phyloP scores from a whole-genome alignment of 2,329 filamentous ascomycete species.

The Malbranchea cinnamomea region DNA sequence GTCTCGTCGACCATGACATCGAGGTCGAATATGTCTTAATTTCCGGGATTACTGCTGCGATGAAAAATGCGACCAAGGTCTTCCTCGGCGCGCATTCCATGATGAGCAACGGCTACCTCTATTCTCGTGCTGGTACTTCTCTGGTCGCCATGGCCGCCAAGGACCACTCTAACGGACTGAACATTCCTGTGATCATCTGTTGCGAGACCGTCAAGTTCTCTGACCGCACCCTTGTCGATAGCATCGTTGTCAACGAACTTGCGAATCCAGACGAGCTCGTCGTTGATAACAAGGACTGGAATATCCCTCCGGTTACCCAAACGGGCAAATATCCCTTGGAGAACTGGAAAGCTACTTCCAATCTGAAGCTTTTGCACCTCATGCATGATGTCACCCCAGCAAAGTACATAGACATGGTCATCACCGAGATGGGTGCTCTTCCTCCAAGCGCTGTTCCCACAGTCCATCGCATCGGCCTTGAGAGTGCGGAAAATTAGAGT shows the following conservation, averaged over 20 bases:
- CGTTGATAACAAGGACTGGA: constrained; percentile 11
- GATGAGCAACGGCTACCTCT: constrained; percentile 86
- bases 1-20: constrained; percentile 54
- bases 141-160: constrained; percentile 73
- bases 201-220: constrained; percentile 96
- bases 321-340: constrained; percentile 26
- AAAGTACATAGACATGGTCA: constrained; percentile 71
- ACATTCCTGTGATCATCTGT: constrained; percentile 71
- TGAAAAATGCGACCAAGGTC: constrained; percentile 56
- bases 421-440: constrained; percentile 80
- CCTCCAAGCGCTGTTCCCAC: constrained; percentile 75
- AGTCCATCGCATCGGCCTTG: constrained; percentile 51
- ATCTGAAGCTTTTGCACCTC: constrained; percentile 52
- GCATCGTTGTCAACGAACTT: constrained; percentile 87
- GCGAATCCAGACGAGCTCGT: constrained; percentile 56
- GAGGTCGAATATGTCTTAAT: constrained; percentile 70
- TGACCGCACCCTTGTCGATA: constrained; percentile 75
- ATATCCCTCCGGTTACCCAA: constrained; percentile 16
- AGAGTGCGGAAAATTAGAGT: too few species aligned
- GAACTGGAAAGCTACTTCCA: constrained; percentile 43
- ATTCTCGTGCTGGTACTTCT: constrained; percentile 74
- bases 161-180: constrained; percentile 38
- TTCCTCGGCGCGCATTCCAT: constrained; percentile 84
- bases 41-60: constrained; percentile 58
- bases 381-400: constrained; percentile 88